Base-by-base conservation (phyloP, 352 stramenopile species). In the Phytophthora hibernalis region DNA sequence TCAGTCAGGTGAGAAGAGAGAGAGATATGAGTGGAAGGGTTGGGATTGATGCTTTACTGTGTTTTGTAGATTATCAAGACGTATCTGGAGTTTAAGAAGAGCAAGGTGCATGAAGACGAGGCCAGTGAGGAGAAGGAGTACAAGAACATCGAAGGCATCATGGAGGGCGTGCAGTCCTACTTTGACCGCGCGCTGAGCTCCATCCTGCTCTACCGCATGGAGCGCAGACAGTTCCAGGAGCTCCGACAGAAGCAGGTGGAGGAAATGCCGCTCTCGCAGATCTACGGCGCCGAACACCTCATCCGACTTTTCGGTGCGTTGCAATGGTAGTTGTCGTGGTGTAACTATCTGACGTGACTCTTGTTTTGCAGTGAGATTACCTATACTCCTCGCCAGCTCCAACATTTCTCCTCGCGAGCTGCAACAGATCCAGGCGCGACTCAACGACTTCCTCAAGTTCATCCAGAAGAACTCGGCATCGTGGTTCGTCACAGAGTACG, bases 231-330 rank as follows among this genome's bases (percentile, higher is more conserved):
- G 82, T 98, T 93, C 64, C 74, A 95, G 38, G 71, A 94, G 42
- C 77, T 96, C 22, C 78, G 85, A 61, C 68, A 84, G 47, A 77
- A 80, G 49, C 70, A 90, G 45, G 58, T 28, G 21, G 64, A 78
- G 30, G 79, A 86, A 43, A 79, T 76, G 57, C 80, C 79, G 33
- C 78, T 95, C 18, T 95, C 89, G n/a, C 74, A 97, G 66, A 87
- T 98, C 24, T 98, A 98, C 65, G 92, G 92, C 21, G 91, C 85
- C 15, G 91, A 98, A 61, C 91, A 98, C 49, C 76, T 98, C 5
- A 78, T 98, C 21, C 80, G 93, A 43, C 72, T 98, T 18, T 97
- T 98, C 71, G 81, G 91, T 91, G 62, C 72, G 80, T 89, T n/a
- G 24, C 4, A 70, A 11, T 24, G 47, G 9, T 18, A 20, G 20